Base-by-base conservation (phyloP, 2,329 filamentous ascomycete genomes). In the Trichoderma sp. region DNA sequence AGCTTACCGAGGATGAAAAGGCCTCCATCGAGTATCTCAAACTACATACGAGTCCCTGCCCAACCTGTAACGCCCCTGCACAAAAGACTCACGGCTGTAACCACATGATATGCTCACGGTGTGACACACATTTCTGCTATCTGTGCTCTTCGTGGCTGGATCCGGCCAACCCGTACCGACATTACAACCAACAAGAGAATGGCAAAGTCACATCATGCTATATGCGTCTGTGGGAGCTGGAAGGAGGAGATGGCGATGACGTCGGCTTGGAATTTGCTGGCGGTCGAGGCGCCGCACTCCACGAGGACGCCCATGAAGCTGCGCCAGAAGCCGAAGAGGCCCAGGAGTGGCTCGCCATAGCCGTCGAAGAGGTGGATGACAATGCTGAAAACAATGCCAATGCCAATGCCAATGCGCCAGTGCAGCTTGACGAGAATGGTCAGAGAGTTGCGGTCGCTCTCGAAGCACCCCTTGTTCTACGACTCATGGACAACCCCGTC, bases 1-100 rank as follows among this genome's bases (percentile, higher is more conserved):
- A 96, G 77, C 85, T 97, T 64, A 91, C 91, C 1, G 91, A 88
- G 71, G 94, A 97, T 77, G 94, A 97, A 74, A 90, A 93, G 76
- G 93, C 93, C 0, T 94, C 92, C 2, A 85, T 96, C 72, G 92
- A 96, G 69, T 99, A 97, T 77, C 85, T 99, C 74, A 85, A 88
- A 60, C 81, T 88, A 71, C 90, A 97, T 81, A 96, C 94, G 0
- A 93, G 93, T 13, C 89, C 92, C 1, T 99, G 96, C 77, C 94
- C 96, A 13, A 95, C 93, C 4, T 99, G 96, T 81, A 88, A 85
- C 35, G 90, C 91, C 0, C 93, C 93, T 0, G 91, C 91, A 27
- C 93, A 97, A 78, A 99, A 99, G 83, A 93, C 91, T 1, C 89
- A 92, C 76, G 96, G 96, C 49, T 99, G 96, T 84, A 97, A 97